Conservation (phyloP, 768 basidiomycete species). For the Boletus tylopilopsis region DNA sequence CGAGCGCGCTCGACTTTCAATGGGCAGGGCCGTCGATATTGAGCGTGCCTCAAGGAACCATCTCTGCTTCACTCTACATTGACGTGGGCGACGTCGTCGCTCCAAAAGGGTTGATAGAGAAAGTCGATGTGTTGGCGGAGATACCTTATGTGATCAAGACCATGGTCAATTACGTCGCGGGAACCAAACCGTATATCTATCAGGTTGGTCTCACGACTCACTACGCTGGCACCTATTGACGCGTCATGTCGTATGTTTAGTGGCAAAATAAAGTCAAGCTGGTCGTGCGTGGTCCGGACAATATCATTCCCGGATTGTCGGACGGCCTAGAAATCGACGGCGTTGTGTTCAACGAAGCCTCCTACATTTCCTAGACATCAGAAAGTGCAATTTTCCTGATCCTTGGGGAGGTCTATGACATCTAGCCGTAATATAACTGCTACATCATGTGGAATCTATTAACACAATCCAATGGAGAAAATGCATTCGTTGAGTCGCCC, state of each 20-base stretch:
- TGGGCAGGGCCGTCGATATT: constrained; percentile 75
- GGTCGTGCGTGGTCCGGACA: constrained; percentile 41
- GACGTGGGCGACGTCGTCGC: constrained; percentile 54
- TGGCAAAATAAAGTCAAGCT: constrained; percentile 58
- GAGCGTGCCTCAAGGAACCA: constrained; percentile 44
- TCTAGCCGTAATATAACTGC: constrained; percentile 10
- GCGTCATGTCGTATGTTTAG: constrained; percentile 27
- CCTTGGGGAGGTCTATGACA: background rate
- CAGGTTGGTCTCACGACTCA: constrained; percentile 52
- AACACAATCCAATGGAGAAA: too few species aligned
- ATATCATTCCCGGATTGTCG: constrained; percentile 38
- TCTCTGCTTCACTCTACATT: constrained; percentile 53
- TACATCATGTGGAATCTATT: constrained; percentile 2
- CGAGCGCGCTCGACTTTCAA: constrained; percentile 62
- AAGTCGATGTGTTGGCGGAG: constrained; percentile 93
- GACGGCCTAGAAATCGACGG: constrained; percentile 55
- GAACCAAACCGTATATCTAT: constrained; percentile 92
- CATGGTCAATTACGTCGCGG: constrained; percentile 89
- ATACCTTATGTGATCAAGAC: constrained; percentile 91
- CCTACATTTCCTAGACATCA: constrained; percentile 68
- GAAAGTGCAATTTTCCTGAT: background rate
- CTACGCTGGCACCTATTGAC: background rate
- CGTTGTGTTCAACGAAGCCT: constrained; percentile 80
- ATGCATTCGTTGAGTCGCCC: too few species aligned
- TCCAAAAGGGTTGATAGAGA: constrained; percentile 81